Evolutionary conservation across 495 filamentous ascomycete species (phyloP).

Genomic region (Neurospora africana): DNA sequence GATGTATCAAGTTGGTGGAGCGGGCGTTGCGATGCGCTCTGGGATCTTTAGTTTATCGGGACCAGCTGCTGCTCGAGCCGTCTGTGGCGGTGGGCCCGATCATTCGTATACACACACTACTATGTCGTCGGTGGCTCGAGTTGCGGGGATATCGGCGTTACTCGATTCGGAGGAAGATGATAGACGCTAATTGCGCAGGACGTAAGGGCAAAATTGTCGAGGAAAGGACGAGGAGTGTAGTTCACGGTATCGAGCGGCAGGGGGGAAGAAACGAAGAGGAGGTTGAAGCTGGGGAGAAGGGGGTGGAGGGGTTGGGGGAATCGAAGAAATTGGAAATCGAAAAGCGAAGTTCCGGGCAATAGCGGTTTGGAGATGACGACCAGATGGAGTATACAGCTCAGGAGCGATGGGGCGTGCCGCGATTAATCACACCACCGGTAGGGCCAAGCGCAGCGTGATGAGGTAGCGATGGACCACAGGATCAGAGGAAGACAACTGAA

Average conservation of each 20-base stretch:
- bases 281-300: background rate
- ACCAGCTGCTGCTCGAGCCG: conserved; percentile 2
- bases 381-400: background rate
- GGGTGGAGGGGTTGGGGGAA: no score
- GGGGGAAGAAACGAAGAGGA: background rate
- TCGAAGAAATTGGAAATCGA: background rate
- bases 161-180: background rate
- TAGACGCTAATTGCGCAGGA: background rate
- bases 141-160: background rate
- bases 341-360: background rate
- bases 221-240: background rate
- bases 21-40: background rate
- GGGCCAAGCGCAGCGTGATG: background rate
- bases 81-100: background rate
- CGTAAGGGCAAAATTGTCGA: background rate
- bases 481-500: background rate
- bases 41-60: background rate
- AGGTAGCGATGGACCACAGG: background rate
- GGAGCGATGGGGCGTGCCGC: background rate
- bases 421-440: background rate
- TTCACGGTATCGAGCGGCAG: background rate
- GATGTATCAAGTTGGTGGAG: background rate
- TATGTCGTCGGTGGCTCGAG: background rate
- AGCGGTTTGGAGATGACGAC: background rate
- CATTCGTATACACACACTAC: conserved; percentile 1